Percentiles rank a stretch among this genome's conserved stretches.
phyloP scores from a whole-genome alignment of 2,329 filamentous ascomycete genomes.

The Penicillium polonicum region DNA sequence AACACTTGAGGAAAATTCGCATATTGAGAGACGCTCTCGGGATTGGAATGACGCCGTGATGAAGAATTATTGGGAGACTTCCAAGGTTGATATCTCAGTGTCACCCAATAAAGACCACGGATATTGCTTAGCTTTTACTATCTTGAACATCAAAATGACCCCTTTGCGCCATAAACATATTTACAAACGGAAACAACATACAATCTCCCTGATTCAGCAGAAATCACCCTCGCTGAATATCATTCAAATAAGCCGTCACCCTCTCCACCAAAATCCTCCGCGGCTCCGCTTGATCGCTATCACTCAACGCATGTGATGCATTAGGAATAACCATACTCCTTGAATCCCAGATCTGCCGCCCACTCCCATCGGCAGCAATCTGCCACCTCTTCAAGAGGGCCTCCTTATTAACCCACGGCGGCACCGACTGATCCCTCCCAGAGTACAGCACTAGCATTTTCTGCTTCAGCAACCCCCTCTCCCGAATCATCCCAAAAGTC shows the following conservation, averaged over 20 bases:
- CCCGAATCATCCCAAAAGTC: slow-evolving; percentile 59
- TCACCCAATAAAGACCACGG: background rate
- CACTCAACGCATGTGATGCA: slow-evolving; percentile 36
- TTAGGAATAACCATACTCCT: slow-evolving; percentile 48
- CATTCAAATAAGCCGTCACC: slow-evolving; percentile 52
- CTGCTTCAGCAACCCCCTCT: slow-evolving; percentile 35
- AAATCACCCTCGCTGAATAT: slow-evolving; percentile 16
- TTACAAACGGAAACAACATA: background rate
- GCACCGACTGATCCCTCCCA: slow-evolving; percentile 46
- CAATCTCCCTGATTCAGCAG: background rate
- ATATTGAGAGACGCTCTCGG: background rate
- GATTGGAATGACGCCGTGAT: background rate
- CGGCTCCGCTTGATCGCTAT: slow-evolving; percentile 40
- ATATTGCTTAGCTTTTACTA: background rate
- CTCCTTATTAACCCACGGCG: slow-evolving; percentile 46
- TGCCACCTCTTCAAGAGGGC: slow-evolving; percentile 43
- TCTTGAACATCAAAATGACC: background rate
- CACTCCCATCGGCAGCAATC: slow-evolving; percentile 35
- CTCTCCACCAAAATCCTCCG: slow-evolving; percentile 50
- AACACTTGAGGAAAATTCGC: background rate
- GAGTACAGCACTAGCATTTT: slow-evolving; percentile 47
- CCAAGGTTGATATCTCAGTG: background rate
- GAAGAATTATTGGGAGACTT: background rate
- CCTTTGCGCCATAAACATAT: background rate
- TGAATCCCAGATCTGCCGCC: slow-evolving; percentile 44